phyloP scores from a whole-genome alignment of 805 yeast species.

The Grigorovia yakushimaensis region DNA sequence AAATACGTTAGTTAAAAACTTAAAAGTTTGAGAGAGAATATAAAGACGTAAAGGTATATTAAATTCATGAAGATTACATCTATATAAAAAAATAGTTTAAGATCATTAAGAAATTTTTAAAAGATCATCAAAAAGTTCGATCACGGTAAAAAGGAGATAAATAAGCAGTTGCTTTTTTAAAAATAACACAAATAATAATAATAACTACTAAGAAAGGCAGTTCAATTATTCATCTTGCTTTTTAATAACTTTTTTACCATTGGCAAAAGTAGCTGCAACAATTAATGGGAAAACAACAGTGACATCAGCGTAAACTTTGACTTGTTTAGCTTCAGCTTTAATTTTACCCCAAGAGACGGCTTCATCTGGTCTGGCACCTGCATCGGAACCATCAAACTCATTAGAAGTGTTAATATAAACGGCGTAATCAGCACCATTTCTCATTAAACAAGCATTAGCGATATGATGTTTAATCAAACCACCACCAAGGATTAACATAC shows the following conservation, averaged over 20 bases:
- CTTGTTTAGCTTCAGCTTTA: slow-evolving; percentile 84
- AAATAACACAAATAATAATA: no score
- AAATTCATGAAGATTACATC: background rate
- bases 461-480: slow-evolving; percentile 95
- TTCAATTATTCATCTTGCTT: slow-evolving; percentile 1
- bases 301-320: slow-evolving; percentile 92
- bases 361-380: slow-evolving; percentile 98
- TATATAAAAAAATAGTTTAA: background rate
- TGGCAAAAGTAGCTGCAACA: slow-evolving; percentile 96
- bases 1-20: no score
- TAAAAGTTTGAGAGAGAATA: no score
- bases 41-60: background rate
- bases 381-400: slow-evolving; percentile 97
- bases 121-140: background rate
- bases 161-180: background rate
- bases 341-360: slow-evolving; percentile 99
- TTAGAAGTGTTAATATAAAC: slow-evolving; percentile 97
- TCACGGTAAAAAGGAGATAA: background rate
- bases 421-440: slow-evolving; percentile 98
- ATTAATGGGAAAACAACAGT: slow-evolving; percentile 90
- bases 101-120: background rate
- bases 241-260: slow-evolving; percentile 25
- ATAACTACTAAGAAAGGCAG: background rate
- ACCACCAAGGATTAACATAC: slow-evolving; percentile 94
- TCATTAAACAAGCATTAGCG: slow-evolving; percentile 95